Conservation (phyloP, 1,284 basidiomycete genomes). For the Mycena citricolor region DNA sequence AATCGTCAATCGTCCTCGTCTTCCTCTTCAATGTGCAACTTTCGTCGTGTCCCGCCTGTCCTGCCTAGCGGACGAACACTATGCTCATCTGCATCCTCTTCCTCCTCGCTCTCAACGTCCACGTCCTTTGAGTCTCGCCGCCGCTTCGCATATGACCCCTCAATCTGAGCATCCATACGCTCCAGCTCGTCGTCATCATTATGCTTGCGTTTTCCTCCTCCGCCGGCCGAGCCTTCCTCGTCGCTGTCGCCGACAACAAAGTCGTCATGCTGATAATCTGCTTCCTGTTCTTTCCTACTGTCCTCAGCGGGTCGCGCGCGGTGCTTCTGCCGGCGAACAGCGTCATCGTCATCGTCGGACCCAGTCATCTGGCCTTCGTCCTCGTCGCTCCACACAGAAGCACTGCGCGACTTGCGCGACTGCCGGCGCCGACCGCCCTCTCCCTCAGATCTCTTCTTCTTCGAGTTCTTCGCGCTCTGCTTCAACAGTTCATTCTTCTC, state of each 20-base stretch:
- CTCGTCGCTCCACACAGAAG: slow-evolving; percentile 59
- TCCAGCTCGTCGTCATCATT: slow-evolving; percentile 50
- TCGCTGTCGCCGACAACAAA: slow-evolving; percentile 78
- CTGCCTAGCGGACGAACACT: slow-evolving; percentile 54
- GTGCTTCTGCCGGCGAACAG: slow-evolving; percentile 42
- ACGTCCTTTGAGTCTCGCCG: slow-evolving; percentile 46
- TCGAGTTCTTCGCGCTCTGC: slow-evolving; percentile 61
- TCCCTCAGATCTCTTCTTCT: slow-evolving; percentile 49
- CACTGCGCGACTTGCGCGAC: slow-evolving; percentile 29
- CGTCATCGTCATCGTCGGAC: slow-evolving; percentile 50
- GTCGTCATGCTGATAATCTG: slow-evolving; percentile 78
- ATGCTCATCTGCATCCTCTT: slow-evolving; percentile 65
- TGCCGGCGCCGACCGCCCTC: slow-evolving; percentile 45
- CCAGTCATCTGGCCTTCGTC: slow-evolving; percentile 53
- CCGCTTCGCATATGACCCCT: slow-evolving; percentile 46
- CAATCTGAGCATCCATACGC: slow-evolving; percentile 65
- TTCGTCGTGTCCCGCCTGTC: slow-evolving; percentile 48
- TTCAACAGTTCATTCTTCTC: slow-evolving; percentile 71
- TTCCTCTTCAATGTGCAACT: slow-evolving; percentile 55
- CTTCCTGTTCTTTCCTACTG: slow-evolving; percentile 34
- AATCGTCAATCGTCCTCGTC: slow-evolving; percentile 50
- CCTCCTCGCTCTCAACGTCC: slow-evolving; percentile 77
- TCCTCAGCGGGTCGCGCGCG: slow-evolving; percentile 42
- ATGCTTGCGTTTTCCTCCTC: slow-evolving; percentile 37
- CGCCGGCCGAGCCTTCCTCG: slow-evolving; percentile 48